Evolutionary conservation across 768 basidiomycete species (phyloP), one percentile per base, ranked within the genome.

Genomic region (Artomyces pyxidatus): DNA sequence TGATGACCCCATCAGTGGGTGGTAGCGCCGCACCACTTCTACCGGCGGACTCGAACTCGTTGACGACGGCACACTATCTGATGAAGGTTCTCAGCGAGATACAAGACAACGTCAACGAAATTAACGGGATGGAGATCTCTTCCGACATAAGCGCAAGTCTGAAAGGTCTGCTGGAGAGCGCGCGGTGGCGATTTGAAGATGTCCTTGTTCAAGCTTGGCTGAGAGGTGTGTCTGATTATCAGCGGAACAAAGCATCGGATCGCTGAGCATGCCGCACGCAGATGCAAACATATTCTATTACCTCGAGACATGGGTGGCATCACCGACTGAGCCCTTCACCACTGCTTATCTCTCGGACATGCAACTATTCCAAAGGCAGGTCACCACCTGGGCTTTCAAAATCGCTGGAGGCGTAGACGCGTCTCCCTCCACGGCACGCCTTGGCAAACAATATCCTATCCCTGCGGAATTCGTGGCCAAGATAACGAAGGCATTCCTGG

Each of bases 161-260:
- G 48, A 87, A 79, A 62, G 78, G 73, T 53, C 67, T 98, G 26
- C 63, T 95, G 55, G 89, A 92, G 54, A 88, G 80, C 50, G 77
- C 80, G 9, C 77, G 85, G 61, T 95, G 95, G 92, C 80, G 82
- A 54, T 93, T 97, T 61, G 81, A 80, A 44, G 90, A 95, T 59
- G 73, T 86, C 17, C 74, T 97, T 19, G 74, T 85, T 39, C 73
- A 73, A 16, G 71, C 76, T 8, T 99, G 96, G 96, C 60, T 88
- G 28, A 75, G 84, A 69, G 95, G 95, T 92, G 52, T 65, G 21
- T 2, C n/a, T 50, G 23, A 16, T 32, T 17, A 41, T 4, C 51
- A 46, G 17, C 42, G 2, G 3, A 47, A 30, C 14, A 43, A n/a
- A n/a, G n/a, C n/a, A n/a, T n/a, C n/a, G n/a, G 6, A 32, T 51